Percentiles rank a stretch among this genome's conserved stretches.
These are phyloP conservation scores for Solanum hybrid DNA, from an alignment of 305 asterid species.

Conservation along the genomic window DNA sequence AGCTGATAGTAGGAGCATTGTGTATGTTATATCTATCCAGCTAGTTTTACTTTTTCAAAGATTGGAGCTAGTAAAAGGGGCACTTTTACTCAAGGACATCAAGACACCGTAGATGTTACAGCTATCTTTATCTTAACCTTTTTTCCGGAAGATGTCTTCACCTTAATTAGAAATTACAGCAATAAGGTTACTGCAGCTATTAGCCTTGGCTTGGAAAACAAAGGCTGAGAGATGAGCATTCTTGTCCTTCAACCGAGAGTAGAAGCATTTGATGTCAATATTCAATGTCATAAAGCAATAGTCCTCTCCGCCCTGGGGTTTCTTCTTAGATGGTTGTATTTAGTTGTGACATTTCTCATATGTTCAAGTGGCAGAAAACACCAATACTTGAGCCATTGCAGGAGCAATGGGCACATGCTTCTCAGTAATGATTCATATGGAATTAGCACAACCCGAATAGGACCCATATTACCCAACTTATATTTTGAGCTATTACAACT, in stretches of 20 bases:
- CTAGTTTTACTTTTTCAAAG: background rate
- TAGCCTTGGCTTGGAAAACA: background rate
- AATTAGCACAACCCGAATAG: background rate
- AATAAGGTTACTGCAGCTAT: background rate
- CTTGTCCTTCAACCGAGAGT: background rate
- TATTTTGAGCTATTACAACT: background rate
- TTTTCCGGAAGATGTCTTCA: background rate
- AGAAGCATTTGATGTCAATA: background rate
- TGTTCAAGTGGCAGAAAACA: background rate
- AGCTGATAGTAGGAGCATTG: background rate
- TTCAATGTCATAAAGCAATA: background rate
- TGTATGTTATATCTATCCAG: background rate
- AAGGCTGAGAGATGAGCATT: background rate
- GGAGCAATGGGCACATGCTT: background rate
- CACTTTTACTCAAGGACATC: background rate
- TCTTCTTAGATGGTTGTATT: background rate
- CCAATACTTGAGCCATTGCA: background rate
- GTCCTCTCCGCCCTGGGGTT: background rate
- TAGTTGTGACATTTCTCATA: background rate
- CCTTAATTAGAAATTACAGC: background rate
- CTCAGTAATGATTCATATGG: background rate
- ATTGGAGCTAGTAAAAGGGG: background rate
- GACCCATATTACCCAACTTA: background rate
- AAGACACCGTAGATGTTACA: background rate
- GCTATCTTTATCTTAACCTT: background rate